Evolutionary conservation across 805 yeast genomes (phyloP).

Genomic region (Candida orba): DNA sequence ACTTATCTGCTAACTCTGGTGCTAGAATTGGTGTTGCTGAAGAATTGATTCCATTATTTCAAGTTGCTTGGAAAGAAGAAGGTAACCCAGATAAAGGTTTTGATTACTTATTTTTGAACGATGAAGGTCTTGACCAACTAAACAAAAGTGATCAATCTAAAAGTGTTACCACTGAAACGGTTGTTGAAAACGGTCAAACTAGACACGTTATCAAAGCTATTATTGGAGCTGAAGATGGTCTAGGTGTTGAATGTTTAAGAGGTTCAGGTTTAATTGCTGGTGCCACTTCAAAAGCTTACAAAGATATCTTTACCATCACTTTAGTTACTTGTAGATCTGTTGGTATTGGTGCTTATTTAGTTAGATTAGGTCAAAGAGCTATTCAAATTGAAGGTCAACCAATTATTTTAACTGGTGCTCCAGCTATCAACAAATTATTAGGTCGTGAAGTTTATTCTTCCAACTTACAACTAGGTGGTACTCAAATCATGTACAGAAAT

Average conservation of each 20-base stretch:
- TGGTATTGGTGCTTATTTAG: constrained; percentile 99
- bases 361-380: constrained; percentile 97
- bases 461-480: constrained; percentile 97
- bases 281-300: constrained; percentile 95
- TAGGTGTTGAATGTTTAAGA: constrained; percentile 96
- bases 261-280: constrained; percentile 99
- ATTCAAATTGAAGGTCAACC: constrained; percentile 99
- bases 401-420: constrained; percentile 97
- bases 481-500: constrained; percentile 95
- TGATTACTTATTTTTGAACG: constrained; percentile 74
- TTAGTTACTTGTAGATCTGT: constrained; percentile 99
- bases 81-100: constrained; percentile 78
- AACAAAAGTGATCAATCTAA: constrained; percentile 53
- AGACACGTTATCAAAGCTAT: constrained; percentile 77
- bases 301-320: constrained; percentile 96
- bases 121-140: constrained; percentile 53
- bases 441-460: constrained; percentile 98
- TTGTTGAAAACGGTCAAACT: constrained; percentile 79
- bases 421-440: constrained; percentile 91
- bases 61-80: constrained; percentile 88
- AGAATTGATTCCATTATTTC: constrained; percentile 80
- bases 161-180: constrained; percentile 64
- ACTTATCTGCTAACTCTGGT: constrained; percentile 97
- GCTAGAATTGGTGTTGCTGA: constrained; percentile 99
- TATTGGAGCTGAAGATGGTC: constrained; percentile 90